Conservation (phyloP, 108 stramenopile genomes). For the Skeletonema potamos region DNA sequence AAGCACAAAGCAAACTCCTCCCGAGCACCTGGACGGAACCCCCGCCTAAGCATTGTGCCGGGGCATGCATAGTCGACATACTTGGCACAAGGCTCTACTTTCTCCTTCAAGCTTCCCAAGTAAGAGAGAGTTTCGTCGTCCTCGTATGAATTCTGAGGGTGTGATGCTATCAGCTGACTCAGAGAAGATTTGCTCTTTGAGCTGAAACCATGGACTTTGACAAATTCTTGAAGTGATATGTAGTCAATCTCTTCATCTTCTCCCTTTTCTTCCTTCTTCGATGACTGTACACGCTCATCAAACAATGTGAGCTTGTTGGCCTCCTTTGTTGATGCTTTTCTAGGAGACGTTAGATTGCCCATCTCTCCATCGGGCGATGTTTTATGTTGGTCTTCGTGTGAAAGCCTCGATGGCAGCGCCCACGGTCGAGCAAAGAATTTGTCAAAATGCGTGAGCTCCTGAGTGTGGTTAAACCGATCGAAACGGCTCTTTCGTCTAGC, state of each 20-base stretch:
- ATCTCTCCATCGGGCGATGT: conserved; percentile 44
- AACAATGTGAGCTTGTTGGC: conserved; percentile 20
- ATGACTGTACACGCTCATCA: conserved; percentile 42
- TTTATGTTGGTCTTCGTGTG: conserved; percentile 71
- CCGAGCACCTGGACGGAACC: conserved; percentile 26
- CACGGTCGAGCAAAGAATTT: conserved; percentile 67
- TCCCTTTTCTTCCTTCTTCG: conserved; percentile 11
- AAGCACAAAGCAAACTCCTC: conserved; percentile 67
- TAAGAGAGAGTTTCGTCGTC: conserved; percentile 8
- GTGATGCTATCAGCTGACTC: conserved; percentile 37
- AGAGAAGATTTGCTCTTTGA: conserved; percentile 32
- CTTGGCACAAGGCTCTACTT: conserved; percentile 16
- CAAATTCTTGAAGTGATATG: conserved; percentile 31
- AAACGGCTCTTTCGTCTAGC: conserved; percentile 37
- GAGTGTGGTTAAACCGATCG: conserved; percentile 62
- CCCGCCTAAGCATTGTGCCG: conserved; percentile 19
- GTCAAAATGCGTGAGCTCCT: conserved; percentile 51
- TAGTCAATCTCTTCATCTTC: conserved; percentile 6
- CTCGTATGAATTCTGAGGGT: conserved; percentile 1
- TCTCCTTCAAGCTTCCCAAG: conserved; percentile 39
- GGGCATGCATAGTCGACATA: conserved; percentile 49
- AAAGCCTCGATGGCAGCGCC: conserved; percentile 76
- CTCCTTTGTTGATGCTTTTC: conserved; percentile 24
- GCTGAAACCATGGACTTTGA: conserved; percentile 37
- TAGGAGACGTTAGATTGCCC: conserved; percentile 29